A percentile compares a stretch with the other conserved stretches of the same genome.
These are phyloP conservation scores for Vigna reflexopilosa DNA, from an alignment of 306 rosid species.

Conservation along the genomic window DNA sequence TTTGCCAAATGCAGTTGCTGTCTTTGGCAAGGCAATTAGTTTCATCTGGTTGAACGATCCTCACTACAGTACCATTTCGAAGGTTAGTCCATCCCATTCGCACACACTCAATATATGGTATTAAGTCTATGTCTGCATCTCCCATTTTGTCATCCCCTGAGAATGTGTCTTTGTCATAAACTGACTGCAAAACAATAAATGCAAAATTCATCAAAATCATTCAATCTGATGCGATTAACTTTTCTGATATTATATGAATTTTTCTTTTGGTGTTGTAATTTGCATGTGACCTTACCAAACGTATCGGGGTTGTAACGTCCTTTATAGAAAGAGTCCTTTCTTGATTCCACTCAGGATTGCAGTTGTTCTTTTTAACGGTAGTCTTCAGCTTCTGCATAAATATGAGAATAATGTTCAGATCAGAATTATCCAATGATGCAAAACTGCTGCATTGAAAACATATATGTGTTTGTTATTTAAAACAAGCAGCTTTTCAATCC, in stretches of 20 bases:
- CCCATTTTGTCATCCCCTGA: constrained; percentile 86
- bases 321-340: constrained; percentile 70
- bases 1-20: constrained; percentile 67
- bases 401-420: neutral
- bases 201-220: too few relatives aligned
- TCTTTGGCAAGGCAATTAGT: constrained; percentile 67
- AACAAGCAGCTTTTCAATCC: too few relatives aligned
- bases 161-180: constrained; percentile 77
- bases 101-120: constrained; percentile 64
- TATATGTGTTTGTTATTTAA: neutral
- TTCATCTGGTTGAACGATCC: constrained; percentile 61
- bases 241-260: neutral
- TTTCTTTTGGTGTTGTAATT: neutral
- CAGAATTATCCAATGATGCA: neutral
- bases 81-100: constrained; percentile 54
- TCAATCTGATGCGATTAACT: neutral
- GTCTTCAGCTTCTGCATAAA: constrained; percentile 69
- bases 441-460: neutral
- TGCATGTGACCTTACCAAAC: constrained; percentile 52
- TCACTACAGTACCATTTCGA: constrained; percentile 67
- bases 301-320: constrained; percentile 58
- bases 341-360: constrained; percentile 87
- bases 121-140: constrained; percentile 75
- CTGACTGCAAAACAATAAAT: constrained; percentile 49
- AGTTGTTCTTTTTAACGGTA: constrained; percentile 52